Conservation (phyloP, 805 yeast genomes). For the Starmerella floris region DNA sequence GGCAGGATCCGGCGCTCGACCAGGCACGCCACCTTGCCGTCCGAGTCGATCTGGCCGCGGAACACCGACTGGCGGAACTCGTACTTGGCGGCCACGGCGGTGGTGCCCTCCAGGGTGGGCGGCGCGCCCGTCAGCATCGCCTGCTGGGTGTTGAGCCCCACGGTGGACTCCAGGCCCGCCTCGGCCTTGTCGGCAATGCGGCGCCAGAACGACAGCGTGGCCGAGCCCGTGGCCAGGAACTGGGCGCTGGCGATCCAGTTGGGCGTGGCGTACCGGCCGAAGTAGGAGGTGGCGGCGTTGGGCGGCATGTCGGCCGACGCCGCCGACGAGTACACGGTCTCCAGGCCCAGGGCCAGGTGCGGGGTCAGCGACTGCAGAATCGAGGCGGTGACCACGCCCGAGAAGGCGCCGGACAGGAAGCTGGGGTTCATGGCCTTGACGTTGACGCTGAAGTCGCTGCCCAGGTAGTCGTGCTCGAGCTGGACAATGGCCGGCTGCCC, state of each 20-base stretch:
- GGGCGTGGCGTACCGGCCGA: constrained; percentile 76
- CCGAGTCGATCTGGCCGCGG: constrained; percentile 86
- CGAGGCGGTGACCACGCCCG: constrained; percentile 89
- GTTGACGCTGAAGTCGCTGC: constrained; percentile 74
- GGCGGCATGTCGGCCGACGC: constrained; percentile 47
- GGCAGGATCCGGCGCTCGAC: constrained; percentile 90
- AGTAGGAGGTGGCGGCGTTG: constrained; percentile 79
- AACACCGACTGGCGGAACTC: constrained; percentile 93
- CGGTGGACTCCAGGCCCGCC: constrained; percentile 72
- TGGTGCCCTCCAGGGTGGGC: constrained; percentile 76
- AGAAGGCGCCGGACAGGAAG: constrained; percentile 55
- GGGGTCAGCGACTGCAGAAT: constrained; percentile 79
- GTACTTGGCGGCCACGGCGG: constrained; percentile 92
- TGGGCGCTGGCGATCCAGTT: constrained; percentile 92
- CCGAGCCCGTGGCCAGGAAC: constrained; percentile 81
- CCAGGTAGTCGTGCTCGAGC: constrained; percentile 91
- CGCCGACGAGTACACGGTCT: constrained; percentile 61
- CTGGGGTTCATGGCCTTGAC: constrained; percentile 86
- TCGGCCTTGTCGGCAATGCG: constrained; percentile 84
- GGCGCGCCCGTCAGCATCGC: constrained; percentile 73
- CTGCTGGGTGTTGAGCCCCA: constrained; percentile 45
- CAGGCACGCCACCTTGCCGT: constrained; percentile 81
- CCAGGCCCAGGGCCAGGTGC: constrained; percentile 75
- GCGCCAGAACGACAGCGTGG: constrained; percentile 86
- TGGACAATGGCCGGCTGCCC: constrained; percentile 91